Evolutionary conservation across 2,329 filamentous ascomycete genomes (phyloP).

Genomic region (Curvularia lunata): DNA sequence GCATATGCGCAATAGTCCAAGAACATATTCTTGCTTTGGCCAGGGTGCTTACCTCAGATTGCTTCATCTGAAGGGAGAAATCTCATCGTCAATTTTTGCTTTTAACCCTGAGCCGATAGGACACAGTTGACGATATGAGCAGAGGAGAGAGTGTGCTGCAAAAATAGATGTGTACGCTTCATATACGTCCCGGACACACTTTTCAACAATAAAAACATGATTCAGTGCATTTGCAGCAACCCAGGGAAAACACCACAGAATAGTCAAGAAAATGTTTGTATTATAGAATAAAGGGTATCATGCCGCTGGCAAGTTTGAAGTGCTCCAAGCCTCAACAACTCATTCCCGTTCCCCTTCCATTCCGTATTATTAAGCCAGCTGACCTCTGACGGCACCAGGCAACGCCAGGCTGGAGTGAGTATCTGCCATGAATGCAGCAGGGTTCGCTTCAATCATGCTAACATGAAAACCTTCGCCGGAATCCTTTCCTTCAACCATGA

Average conservation of each 20-base stretch:
- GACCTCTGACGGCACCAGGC: constrained; percentile 62
- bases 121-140: not conserved
- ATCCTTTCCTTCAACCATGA: constrained; percentile 54
- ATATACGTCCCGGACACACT: too few species aligned
- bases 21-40: not conserved
- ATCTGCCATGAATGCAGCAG: constrained; percentile 60
- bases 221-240: too few species aligned
- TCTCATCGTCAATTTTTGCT: not conserved
- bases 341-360: not conserved
- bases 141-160: not conserved
- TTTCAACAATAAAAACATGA: too few species aligned
- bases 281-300: not conserved
- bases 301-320: not conserved
- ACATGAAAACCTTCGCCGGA: constrained; percentile 59
- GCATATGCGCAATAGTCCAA: not conserved
- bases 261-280: not conserved
- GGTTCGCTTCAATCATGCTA: constrained; percentile 58
- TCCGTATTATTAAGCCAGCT: constrained; percentile 36
- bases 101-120: not conserved
- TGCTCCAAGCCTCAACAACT: not conserved
- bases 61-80: not conserved
- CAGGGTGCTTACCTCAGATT: not conserved
- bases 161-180: too few species aligned
- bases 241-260: too few species aligned
- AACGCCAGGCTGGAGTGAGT: constrained; percentile 60